These are phyloP conservation scores for Nicotiana knightiana DNA, from an alignment of 257 asterid species.

Conservation along the genomic window DNA sequence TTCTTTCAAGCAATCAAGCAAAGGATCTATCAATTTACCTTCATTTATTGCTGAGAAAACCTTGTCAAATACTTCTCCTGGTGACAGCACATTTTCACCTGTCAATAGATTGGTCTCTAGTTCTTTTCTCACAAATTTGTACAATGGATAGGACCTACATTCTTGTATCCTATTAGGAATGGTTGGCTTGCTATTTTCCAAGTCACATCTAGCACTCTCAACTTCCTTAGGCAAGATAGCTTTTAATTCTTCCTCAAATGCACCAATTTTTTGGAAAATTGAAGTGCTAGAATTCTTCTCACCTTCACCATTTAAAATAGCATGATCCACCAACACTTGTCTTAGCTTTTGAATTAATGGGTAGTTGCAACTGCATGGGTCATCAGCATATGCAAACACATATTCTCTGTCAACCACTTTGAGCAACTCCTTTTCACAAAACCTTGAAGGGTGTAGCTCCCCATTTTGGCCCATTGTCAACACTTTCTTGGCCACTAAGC, in stretches of 20 bases:
- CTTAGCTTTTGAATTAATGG: background rate
- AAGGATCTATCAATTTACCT: constrained; percentile 17
- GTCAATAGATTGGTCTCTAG: background rate
- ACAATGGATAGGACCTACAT: no score
- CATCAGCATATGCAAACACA: background rate
- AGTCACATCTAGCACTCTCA: background rate
- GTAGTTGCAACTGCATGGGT: background rate
- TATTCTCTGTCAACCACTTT: constrained; percentile 2
- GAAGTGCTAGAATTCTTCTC: background rate
- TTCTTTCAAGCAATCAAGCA: constrained; percentile 16
- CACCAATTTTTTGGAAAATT: no score
- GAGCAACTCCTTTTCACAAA: constrained; percentile 8
- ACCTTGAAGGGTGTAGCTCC: background rate
- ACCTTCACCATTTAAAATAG: background rate
- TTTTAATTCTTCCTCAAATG: no score
- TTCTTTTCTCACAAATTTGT: no score
- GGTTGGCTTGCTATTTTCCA: constrained; percentile 11
- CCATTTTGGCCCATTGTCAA: background rate
- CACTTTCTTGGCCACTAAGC: constrained; percentile 1
- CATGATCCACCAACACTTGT: constrained; percentile 2
- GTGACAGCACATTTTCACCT: constrained; percentile 12
- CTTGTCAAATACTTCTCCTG: constrained; percentile 21
- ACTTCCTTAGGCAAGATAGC: no score
- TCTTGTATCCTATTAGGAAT: constrained; percentile 15
- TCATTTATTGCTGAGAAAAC: constrained; percentile 15